These are phyloP conservation scores for Crucibulum laeve DNA, from an alignment of 768 basidiomycete genomes.

Conservation along the genomic window DNA sequence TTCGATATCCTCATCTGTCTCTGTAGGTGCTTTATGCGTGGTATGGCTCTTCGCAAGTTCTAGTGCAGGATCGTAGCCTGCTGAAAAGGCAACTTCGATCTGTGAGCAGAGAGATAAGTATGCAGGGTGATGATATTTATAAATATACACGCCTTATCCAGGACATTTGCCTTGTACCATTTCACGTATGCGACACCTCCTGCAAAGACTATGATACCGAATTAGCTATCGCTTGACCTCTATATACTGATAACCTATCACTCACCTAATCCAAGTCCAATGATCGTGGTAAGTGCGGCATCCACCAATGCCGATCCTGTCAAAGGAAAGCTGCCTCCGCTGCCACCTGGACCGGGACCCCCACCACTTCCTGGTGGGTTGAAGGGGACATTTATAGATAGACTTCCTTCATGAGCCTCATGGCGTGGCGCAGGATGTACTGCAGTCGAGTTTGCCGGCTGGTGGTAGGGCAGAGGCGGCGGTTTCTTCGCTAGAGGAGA, in stretches of 20 bases:
- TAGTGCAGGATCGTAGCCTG: constrained; percentile 82
- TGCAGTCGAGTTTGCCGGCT: constrained; percentile 6
- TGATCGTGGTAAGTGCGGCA: constrained; percentile 52
- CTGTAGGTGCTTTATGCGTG: constrained; percentile 22
- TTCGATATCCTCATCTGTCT: constrained; percentile 23
- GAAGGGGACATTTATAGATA: constrained; percentile 31
- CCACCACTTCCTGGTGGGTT: constrained; percentile 39
- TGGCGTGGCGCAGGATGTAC: constrained; percentile 23
- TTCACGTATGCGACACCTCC: constrained; percentile 70
- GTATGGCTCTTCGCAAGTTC: constrained; percentile 56
- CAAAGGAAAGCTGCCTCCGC: constrained; percentile 23
- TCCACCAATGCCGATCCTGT: constrained; percentile 45
- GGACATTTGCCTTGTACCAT: constrained; percentile 82
- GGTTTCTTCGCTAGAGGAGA: constrained; percentile 8
- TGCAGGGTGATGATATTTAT: constrained; percentile 1
- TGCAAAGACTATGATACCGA: constrained; percentile 45
- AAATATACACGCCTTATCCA: constrained; percentile 57
- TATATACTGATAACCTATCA: constrained; percentile 6
- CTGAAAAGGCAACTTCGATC: constrained; percentile 76
- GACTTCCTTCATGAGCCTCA: constrained; percentile 38
- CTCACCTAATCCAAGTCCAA: constrained; percentile 60
- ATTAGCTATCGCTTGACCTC: constrained; percentile 3
- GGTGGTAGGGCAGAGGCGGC: constrained; percentile 1
- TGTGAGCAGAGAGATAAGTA: constrained; percentile 18
- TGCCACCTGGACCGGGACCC: constrained; percentile 25